Percentiles rank a stretch among this genome's conserved stretches.
Conservation (phyloP, 768 basidiomycete species). For the Auriscalpium vulgare region DNA sequence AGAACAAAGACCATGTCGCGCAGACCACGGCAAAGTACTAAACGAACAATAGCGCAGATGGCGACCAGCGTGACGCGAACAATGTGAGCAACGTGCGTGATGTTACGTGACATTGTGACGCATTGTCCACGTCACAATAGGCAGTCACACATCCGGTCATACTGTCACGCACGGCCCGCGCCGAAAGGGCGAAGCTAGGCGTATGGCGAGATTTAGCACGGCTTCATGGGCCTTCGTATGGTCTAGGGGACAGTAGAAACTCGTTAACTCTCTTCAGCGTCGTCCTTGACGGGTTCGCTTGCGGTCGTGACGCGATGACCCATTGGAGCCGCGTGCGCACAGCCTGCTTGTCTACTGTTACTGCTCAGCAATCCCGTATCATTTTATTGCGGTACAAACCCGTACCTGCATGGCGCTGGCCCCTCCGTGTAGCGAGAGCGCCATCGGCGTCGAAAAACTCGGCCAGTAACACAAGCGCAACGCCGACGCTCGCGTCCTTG, state of each 20-base stretch:
- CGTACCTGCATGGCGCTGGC: not conserved
- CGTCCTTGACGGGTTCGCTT: constrained; percentile 76
- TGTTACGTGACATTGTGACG: no score
- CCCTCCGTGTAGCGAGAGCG: not conserved
- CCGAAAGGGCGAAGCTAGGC: no score
- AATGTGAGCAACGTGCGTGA: no score
- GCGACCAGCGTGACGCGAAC: no score
- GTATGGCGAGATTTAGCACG: no score
- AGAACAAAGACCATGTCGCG: no score
- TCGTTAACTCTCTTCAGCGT: constrained; percentile 78
- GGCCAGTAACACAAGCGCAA: constrained; percentile 51
- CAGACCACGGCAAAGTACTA: no score
- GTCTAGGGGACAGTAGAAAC: constrained; percentile 43
- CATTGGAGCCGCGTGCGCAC: constrained; percentile 76
- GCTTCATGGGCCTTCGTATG: no score
- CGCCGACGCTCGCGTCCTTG: constrained; percentile 55
- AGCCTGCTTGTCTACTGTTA: constrained; percentile 41
- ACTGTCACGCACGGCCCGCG: no score
- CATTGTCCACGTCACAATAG: no score
- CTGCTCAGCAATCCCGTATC: not conserved
- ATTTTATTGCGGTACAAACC: not conserved
- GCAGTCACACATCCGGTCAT: no score
- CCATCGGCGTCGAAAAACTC: constrained; percentile 53
- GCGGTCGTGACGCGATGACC: constrained; percentile 69
- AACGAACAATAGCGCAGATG: no score